A percentile compares a stretch with the other conserved stretches of the same genome.
Evolutionary conservation across 2,329 filamentous ascomycete genomes (phyloP).

Genomic region (Rhynchosporium graminicola): DNA sequence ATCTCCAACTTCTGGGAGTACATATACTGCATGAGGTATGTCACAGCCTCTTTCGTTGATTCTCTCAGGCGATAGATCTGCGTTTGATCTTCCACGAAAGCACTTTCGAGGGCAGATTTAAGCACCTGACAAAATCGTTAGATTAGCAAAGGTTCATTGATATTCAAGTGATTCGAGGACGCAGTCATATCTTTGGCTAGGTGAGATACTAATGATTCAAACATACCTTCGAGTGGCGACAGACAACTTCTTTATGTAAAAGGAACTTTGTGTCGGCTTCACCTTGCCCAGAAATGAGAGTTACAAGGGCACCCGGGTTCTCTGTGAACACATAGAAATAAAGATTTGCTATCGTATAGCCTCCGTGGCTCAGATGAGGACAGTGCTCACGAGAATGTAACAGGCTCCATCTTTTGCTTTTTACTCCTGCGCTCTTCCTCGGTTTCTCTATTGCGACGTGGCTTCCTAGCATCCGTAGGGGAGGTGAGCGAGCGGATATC

Average conservation of each 20-base stretch:
- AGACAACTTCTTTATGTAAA: slow-evolving; percentile 22
- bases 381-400: not conserved
- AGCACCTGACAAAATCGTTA: slow-evolving; percentile 14
- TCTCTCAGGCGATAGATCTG: slow-evolving; percentile 20
- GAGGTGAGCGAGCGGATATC: not conserved
- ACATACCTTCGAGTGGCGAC: slow-evolving; percentile 4
- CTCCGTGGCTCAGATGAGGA: not conserved
- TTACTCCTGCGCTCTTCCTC: not conserved
- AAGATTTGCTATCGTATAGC: not conserved
- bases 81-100: slow-evolving; percentile 19
- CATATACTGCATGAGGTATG: slow-evolving; percentile 16
- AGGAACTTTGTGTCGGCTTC: slow-evolving; percentile 9
- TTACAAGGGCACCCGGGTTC: slow-evolving; percentile 3
- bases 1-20: slow-evolving; percentile 15
- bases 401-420: not conserved
- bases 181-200: no score
- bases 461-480: not conserved
- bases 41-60: slow-evolving; percentile 6
- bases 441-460: not conserved
- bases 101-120: slow-evolving; percentile 18
- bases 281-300: slow-evolving; percentile 6
- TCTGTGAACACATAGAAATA: not conserved
- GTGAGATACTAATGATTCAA: not conserved
- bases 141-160: slow-evolving; percentile 14
- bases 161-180: not conserved